Percentiles rank a stretch among this genome's conserved stretches.
Evolutionary conservation across 768 basidiomycete genomes (phyloP).

Genomic region (Scleroderma citrinum): DNA sequence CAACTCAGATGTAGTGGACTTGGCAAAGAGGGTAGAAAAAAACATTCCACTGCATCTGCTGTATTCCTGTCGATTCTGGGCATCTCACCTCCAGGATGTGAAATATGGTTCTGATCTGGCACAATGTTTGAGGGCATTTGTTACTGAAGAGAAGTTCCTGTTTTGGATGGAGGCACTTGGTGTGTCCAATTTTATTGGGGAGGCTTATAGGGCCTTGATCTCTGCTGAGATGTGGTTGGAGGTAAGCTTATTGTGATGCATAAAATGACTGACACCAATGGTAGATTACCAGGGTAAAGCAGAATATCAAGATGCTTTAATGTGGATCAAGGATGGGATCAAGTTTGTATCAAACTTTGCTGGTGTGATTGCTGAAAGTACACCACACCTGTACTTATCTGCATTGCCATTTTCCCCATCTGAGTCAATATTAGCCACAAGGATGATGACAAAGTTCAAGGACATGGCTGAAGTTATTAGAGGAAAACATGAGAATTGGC

Average conservation of each 20-base stretch:
- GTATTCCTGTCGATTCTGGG: slow-evolving; percentile 11
- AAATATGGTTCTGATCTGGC: neutral
- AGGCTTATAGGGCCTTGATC: neutral
- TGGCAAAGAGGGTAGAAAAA: neutral
- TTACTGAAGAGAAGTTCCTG: slow-evolving; percentile 3
- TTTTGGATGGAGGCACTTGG: slow-evolving; percentile 5
- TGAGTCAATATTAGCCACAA: slow-evolving; percentile 19
- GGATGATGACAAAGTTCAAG: neutral
- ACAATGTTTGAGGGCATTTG: neutral
- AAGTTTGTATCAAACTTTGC: slow-evolving; percentile 12
- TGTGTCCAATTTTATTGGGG: neutral
- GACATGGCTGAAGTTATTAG: neutral
- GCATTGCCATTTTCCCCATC: slow-evolving; percentile 18
- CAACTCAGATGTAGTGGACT: slow-evolving; percentile 19
- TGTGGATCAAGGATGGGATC: slow-evolving; percentile 1
- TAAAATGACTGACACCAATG: neutral
- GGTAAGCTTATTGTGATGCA: neutral
- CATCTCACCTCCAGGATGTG: neutral
- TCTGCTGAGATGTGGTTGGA: neutral
- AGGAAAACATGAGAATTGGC: neutral
- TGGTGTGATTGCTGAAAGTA: slow-evolving; percentile 8
- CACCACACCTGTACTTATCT: slow-evolving; percentile 22
- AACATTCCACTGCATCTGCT: slow-evolving; percentile 2
- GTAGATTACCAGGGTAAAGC: neutral
- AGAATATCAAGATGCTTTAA: neutral